Evolutionary conservation across 257 asterid species (phyloP).

Genomic region (Gardenia jasminoides): DNA sequence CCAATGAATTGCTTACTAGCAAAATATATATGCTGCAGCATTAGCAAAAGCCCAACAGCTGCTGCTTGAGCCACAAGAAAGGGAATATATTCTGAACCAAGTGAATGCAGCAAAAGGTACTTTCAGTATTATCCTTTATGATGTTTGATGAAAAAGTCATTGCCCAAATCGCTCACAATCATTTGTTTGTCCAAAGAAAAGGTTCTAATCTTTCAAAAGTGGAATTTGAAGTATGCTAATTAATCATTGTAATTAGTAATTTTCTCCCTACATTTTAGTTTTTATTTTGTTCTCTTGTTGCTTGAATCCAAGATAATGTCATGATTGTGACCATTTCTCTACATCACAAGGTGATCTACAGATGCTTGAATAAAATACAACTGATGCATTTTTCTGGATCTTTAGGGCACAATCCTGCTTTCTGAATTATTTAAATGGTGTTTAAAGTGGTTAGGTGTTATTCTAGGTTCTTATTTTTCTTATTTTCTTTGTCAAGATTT

Average conservation of each 20-base stretch:
- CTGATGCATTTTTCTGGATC: background rate
- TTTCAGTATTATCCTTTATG: background rate
- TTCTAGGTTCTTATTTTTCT: background rate
- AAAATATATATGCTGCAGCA: slow-evolving; percentile 46
- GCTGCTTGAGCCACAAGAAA: slow-evolving; percentile 83
- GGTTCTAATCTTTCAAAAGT: background rate
- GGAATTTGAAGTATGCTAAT: background rate
- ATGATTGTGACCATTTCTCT: background rate
- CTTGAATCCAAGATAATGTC: background rate
- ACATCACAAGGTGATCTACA: background rate
- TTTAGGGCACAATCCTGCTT: background rate
- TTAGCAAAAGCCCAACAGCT: slow-evolving; percentile 92
- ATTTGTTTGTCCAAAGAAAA: no score
- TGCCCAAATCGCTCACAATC: background rate
- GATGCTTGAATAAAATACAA: background rate
- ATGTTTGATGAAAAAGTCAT: background rate
- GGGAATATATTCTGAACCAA: slow-evolving; percentile 90
- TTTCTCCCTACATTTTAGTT: background rate
- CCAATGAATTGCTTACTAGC: slow-evolving; percentile 15
- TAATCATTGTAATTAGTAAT: background rate
- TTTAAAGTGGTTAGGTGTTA: slow-evolving; percentile 2
- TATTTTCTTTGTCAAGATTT: background rate
- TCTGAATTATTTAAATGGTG: background rate
- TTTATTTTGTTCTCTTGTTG: background rate
- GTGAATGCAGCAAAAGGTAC: slow-evolving; percentile 87